These are phyloP conservation scores for Pseudoturritis turrita DNA, from an alignment of 345 rosid species.

Conservation along the genomic window DNA sequence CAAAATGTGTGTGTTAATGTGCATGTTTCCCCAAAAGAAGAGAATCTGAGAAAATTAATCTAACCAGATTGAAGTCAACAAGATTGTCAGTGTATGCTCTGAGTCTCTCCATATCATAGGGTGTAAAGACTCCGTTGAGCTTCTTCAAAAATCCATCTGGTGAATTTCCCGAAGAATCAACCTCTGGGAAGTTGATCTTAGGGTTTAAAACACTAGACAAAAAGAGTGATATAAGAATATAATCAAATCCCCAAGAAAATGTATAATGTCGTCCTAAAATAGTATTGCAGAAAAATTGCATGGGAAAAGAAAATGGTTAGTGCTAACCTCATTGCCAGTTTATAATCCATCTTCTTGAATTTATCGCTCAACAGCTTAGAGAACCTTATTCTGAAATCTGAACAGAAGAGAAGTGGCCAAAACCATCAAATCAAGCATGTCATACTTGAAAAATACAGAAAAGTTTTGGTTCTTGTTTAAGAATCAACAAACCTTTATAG, in stretches of 20 bases:
- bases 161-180: conserved; percentile 31
- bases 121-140: conserved; percentile 44
- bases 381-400: conserved; percentile 79
- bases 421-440: conserved; percentile 7
- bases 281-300: background rate
- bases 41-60: conserved; percentile 4
- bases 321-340: conserved; percentile 89
- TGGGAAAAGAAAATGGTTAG: conserved; percentile 11
- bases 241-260: background rate
- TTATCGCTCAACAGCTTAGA: conserved; percentile 49
- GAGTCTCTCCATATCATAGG: conserved; percentile 67
- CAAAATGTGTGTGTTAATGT: conserved; percentile 22
- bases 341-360: conserved; percentile 74
- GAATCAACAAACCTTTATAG: conserved; percentile 58
- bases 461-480: conserved; percentile 30
- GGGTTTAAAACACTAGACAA: conserved; percentile 77
- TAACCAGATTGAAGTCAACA: conserved; percentile 66
- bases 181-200: conserved; percentile 57
- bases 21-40: background rate
- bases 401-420: conserved; percentile 34
- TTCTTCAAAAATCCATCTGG: conserved; percentile 57
- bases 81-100: conserved; percentile 75
- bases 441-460: conserved; percentile 1
- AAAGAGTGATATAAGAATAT: conserved; percentile 1
- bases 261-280: background rate